These are phyloP conservation scores for Cladosporium velox DNA, from an alignment of 2,329 filamentous ascomycete genomes.

Conservation along the genomic window DNA sequence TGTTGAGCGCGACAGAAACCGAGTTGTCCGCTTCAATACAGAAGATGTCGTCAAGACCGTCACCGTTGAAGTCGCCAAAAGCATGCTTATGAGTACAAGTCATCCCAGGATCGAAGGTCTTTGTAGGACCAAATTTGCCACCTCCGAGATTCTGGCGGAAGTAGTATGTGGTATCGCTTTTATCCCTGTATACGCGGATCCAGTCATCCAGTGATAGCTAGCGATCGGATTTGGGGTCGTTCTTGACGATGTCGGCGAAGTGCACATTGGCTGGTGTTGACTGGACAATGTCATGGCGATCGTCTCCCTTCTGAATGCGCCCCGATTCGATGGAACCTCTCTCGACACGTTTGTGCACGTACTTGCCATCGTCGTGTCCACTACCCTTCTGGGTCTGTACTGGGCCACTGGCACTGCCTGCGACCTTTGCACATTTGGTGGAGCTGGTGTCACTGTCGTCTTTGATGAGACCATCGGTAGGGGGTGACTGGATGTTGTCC, in stretches of 20 bases:
- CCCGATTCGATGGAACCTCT: not conserved
- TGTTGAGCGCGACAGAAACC: too few relatives aligned
- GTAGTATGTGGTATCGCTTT: too few relatives aligned
- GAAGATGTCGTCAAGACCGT: too few relatives aligned
- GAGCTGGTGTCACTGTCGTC: not conserved
- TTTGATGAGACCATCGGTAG: slow-evolving; percentile 4
- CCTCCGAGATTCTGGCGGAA: too few relatives aligned
- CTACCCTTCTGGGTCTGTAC: not conserved
- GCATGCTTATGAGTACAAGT: too few relatives aligned
- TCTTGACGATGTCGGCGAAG: slow-evolving; percentile 2
- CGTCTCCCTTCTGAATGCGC: not conserved
- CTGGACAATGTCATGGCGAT: too few relatives aligned
- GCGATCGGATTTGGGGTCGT: not conserved
- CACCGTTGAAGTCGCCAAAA: too few relatives aligned
- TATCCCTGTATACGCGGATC: too few relatives aligned
- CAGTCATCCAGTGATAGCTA: not conserved
- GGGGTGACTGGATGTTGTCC: not conserved
- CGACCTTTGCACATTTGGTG: not conserved
- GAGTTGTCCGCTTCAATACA: too few relatives aligned
- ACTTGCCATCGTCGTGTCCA: not conserved
- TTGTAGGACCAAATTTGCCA: too few relatives aligned
- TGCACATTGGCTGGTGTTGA: not conserved
- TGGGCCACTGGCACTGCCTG: not conserved
- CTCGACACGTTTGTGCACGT: not conserved
- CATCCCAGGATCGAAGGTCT: too few relatives aligned